Evolutionary conservation across 1,284 basidiomycete species (phyloP), one percentile per base, ranked within the genome.

Genomic region (Fomitopsis palustris): DNA sequence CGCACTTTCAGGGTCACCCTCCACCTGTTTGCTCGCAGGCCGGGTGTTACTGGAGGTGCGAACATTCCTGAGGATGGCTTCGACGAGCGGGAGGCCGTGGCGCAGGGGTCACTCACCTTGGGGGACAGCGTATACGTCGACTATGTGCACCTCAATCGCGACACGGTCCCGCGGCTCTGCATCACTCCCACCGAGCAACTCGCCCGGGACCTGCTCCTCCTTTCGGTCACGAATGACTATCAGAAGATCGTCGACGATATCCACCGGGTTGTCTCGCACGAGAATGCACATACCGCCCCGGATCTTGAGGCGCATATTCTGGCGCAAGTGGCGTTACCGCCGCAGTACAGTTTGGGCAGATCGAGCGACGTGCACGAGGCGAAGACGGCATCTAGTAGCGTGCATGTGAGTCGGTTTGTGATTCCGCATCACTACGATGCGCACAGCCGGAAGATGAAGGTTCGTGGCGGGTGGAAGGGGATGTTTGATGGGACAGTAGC

Each of bases 121-220:
- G 56, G 56, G 29, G 38, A 57, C 17, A 53, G 38, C 56, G 51
- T 57, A n/a, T 57, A 57, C 41, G 27, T 57, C 23, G 51, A 57
- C 41, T 37, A 41, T 29, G 19, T 27, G 19, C 56, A 57, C 37
- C 23, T 57, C 47, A 57, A 57, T 38, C 49, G 56, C 31, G 56
- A 57, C 27, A 53, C 56, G 16, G 51, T 57, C 8, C 56, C 56
- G 17, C 33, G 31, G 27, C 56, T 57, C 4, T 53, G 39, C 45
- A 52, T 57, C 14, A 57, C 56, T 2, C 56, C 56, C 3, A 52
- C 17, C 27, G 56, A 57, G 39, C 19, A 57, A 21, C 39, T 57
- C 14, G 53, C 56, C 16, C 23, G 37, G 39, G 56, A 57, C 49
- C 16, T 29, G 12, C 49, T 57, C 14, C 47, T 57, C 23, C 33